A percentile compares a stretch with the other conserved stretches of the same genome.
Evolutionary conservation across 208 protist species (phyloP).

Genomic region (Leishmania gerbilli): DNA sequence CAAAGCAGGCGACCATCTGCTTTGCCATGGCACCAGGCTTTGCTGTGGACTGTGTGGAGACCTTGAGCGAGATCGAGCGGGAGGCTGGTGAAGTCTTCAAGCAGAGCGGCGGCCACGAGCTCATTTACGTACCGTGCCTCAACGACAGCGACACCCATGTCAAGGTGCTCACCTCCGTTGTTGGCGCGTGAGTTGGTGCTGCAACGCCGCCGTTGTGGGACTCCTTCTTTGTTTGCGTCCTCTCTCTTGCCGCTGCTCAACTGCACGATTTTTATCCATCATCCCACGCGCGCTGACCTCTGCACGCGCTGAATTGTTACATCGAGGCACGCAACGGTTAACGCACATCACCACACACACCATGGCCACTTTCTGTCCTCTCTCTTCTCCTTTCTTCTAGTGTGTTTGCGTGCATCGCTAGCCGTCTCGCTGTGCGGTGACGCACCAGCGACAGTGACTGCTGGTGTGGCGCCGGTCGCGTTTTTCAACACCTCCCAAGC

Average conservation of each 20-base stretch:
- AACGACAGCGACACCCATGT: constrained; percentile 42
- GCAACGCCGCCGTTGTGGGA: neutral
- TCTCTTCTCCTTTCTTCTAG: neutral
- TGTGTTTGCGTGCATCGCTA: neutral
- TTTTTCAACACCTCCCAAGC: neutral
- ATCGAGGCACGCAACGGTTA: neutral
- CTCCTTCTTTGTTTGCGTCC: neutral
- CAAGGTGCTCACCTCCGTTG: constrained; percentile 15
- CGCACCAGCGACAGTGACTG: neutral
- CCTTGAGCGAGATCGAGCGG: constrained; percentile 34
- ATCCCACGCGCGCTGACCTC: neutral
- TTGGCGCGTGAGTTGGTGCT: neutral
- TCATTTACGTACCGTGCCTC: constrained; percentile 39
- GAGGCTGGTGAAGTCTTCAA: constrained; percentile 34
- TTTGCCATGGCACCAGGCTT: constrained; percentile 42
- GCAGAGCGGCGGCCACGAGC: constrained; percentile 26
- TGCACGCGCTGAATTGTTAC: no score
- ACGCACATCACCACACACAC: neutral
- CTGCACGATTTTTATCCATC: neutral
- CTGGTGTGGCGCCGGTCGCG: neutral
- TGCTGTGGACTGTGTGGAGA: constrained; percentile 54
- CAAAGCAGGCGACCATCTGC: constrained; percentile 19
- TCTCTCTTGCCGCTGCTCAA: neutral
- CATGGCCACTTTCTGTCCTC: neutral
- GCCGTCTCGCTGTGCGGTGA: neutral